These are phyloP conservation scores for Penicillium hordei DNA, from an alignment of 2,329 filamentous ascomycete genomes.

Conservation along the genomic window DNA sequence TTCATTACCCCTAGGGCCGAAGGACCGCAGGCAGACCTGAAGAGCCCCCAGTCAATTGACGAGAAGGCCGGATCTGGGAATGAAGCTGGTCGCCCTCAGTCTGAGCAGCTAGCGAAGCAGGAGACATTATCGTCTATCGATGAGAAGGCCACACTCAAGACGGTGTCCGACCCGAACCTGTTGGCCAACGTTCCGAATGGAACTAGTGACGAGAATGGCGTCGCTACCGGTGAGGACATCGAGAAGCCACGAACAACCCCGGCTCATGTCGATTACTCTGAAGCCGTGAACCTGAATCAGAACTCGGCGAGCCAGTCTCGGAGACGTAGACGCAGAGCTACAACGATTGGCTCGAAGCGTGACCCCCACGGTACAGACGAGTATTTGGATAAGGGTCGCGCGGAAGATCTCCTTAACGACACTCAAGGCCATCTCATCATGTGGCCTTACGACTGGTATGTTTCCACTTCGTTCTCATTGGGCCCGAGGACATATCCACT, in stretches of 20 bases:
- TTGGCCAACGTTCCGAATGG: constrained; percentile 26
- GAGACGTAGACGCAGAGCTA: constrained; percentile 45
- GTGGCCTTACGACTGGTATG: constrained; percentile 89
- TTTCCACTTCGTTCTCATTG: background rate
- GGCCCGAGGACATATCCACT: constrained; percentile 8
- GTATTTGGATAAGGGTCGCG: constrained; percentile 70
- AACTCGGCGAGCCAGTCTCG: constrained; percentile 38
- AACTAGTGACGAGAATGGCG: constrained; percentile 25
- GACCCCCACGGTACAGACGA: constrained; percentile 65
- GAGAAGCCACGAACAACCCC: constrained; percentile 34
- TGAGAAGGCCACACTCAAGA: constrained; percentile 47
- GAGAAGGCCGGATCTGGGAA: constrained; percentile 39
- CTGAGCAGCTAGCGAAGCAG: constrained; percentile 27
- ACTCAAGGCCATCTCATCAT: constrained; percentile 85
- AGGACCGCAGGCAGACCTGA: constrained; percentile 31
- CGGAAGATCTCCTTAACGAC: constrained; percentile 76
- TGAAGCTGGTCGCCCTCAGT: constrained; percentile 37
- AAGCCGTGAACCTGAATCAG: constrained; percentile 41
- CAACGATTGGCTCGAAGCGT: constrained; percentile 48
- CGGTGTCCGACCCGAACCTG: constrained; percentile 28
- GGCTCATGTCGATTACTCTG: constrained; percentile 41
- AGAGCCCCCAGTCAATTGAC: constrained; percentile 31
- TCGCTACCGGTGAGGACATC: constrained; percentile 28
- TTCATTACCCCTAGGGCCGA: constrained; percentile 32
- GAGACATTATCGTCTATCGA: constrained; percentile 36